Conservation (phyloP, 768 basidiomycete genomes). For the Pleurotus djamor region DNA sequence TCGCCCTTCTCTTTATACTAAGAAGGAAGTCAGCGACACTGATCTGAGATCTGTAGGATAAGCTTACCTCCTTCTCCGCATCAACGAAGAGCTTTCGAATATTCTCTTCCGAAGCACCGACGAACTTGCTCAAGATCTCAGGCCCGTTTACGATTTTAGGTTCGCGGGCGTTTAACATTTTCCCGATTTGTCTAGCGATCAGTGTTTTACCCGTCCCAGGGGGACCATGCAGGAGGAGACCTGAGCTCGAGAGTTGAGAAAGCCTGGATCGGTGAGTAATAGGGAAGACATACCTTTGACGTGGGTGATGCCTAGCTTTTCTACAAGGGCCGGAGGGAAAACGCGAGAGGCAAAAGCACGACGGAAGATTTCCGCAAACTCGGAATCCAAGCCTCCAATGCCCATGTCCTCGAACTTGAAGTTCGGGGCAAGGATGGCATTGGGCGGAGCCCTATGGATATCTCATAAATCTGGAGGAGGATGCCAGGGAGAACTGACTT, state of each 20-base stretch:
- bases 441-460: slow-evolving; percentile 70
- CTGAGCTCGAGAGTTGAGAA: slow-evolving; percentile 29
- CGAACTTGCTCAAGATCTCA: slow-evolving; percentile 95
- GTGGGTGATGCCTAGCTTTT: slow-evolving; percentile 97
- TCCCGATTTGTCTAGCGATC: slow-evolving; percentile 97
- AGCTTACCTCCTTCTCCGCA: slow-evolving; percentile 88
- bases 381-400: slow-evolving; percentile 94
- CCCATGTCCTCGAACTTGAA: slow-evolving; percentile 99
- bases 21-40: background rate
- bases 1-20: slow-evolving; percentile 98
- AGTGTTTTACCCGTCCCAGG: slow-evolving; percentile 99
- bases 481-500: slow-evolving; percentile 16
- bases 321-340: slow-evolving; percentile 96
- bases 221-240: slow-evolving; percentile 93
- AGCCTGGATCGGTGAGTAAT: background rate
- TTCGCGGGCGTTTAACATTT: slow-evolving; percentile 97
- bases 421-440: slow-evolving; percentile 94
- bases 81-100: slow-evolving; percentile 97
- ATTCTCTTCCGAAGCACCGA: slow-evolving; percentile 97
- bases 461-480: background rate
- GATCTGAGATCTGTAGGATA: background rate
- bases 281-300: slow-evolving; percentile 71
- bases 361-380: slow-evolving; percentile 96
- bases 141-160: slow-evolving; percentile 99
- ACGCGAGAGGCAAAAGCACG: slow-evolving; percentile 97